A percentile compares a stretch with the other conserved stretches of the same genome.
These are phyloP conservation scores for Iris macrosiphon DNA, from an alignment of 106 monocot genomes.

Conservation along the genomic window DNA sequence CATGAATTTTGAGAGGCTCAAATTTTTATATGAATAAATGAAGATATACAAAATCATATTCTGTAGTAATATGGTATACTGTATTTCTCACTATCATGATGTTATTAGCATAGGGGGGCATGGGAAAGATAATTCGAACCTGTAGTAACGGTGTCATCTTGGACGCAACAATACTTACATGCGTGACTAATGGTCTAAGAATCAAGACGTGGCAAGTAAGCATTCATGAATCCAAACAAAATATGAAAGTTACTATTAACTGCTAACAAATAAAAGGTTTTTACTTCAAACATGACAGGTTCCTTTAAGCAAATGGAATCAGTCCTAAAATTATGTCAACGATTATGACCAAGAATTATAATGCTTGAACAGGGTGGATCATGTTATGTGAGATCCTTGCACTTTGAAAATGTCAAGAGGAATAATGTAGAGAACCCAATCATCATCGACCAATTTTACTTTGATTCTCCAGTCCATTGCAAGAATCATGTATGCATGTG, in stretches of 20 bases:
- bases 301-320: not conserved
- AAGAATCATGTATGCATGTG: constrained; percentile 36
- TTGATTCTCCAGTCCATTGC: constrained; percentile 45
- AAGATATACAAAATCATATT: no score
- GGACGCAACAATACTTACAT: constrained; percentile 42
- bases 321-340: not conserved
- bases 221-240: not conserved
- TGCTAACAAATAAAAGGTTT: no score
- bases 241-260: not conserved
- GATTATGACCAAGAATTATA: not conserved
- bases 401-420: constrained; percentile 60
- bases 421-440: constrained; percentile 64
- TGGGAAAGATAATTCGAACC: constrained; percentile 51
- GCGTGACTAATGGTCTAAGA: constrained; percentile 65
- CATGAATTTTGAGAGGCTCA: no score
- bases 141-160: constrained; percentile 47
- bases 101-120: constrained; percentile 77
- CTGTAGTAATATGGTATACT: no score
- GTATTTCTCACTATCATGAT: no score
- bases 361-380: constrained; percentile 56
- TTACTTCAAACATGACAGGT: not conserved
- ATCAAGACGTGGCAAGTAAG: constrained; percentile 92
- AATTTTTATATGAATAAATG: no score
- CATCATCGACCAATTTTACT: constrained; percentile 90
- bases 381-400: constrained; percentile 49